These are phyloP conservation scores for Auricularia heimuer DNA, from an alignment of 768 basidiomycete species.

Conservation along the genomic window DNA sequence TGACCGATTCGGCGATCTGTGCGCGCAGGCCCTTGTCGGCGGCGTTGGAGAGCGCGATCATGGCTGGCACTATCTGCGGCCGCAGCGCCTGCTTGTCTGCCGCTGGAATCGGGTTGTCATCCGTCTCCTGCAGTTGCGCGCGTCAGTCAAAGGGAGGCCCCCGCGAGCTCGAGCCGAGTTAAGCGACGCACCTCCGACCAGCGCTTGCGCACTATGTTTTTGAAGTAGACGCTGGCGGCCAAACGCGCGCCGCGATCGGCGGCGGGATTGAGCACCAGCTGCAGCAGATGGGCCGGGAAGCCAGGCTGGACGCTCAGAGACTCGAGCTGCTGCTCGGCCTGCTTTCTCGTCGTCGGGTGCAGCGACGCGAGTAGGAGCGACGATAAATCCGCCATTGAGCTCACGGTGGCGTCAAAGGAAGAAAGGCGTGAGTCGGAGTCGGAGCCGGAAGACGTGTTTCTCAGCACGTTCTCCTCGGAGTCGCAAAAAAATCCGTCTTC, in stretches of 20 bases:
- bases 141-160: background rate
- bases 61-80: constrained; percentile 74
- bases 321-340: constrained; percentile 71
- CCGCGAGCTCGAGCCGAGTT: background rate
- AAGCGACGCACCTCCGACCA: constrained; percentile 71
- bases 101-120: constrained; percentile 59
- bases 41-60: constrained; percentile 74
- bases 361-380: constrained; percentile 64
- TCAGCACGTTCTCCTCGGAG: too few relatives aligned
- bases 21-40: constrained; percentile 64
- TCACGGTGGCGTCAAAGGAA: background rate
- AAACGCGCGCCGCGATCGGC: constrained; percentile 66
- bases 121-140: constrained; percentile 30
- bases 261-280: constrained; percentile 58
- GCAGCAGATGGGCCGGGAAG: constrained; percentile 71
- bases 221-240: constrained; percentile 82
- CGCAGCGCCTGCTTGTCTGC: constrained; percentile 68
- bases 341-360: constrained; percentile 56
- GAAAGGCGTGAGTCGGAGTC: too few relatives aligned
- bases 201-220: constrained; percentile 77
- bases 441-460: too few relatives aligned
- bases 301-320: constrained; percentile 59
- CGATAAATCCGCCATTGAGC: constrained; percentile 30
- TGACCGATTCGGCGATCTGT: constrained; percentile 88
- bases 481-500: too few relatives aligned